Base-by-base conservation (phyloP, 2,329 filamentous ascomycete species). In the Drechslera avenae region DNA sequence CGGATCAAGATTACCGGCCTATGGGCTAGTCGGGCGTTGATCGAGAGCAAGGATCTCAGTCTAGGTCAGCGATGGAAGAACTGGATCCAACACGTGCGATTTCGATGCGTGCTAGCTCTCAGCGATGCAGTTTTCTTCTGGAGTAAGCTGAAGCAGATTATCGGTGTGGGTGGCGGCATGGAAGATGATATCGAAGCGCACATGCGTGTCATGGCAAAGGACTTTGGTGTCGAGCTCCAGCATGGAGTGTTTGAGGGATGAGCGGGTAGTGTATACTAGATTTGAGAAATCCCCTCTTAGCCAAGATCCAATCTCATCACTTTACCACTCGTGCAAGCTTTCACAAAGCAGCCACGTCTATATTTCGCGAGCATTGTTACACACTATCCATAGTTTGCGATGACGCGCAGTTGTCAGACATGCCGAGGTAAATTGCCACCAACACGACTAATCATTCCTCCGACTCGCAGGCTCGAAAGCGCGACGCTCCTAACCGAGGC, bases 1-100 rank as follows among this genome's bases (percentile, higher is more conserved):
- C 81, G 94, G 1, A 85, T 97, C 73, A 97, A 97, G 77, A 91
- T 96, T 71, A 97, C 94, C 56, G 92, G 92, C 17, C 81, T 86
- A 50, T 97, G 93, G 93, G 93, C 93, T 1, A 90, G 86, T 52
- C 81, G 89, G 17, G 91, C 90, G 45, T 77, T 97, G n/a, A 87
- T 88, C 18, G 86, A 95, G 73, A 86, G 87, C 57, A 81, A 78
- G 13, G 83, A 89, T 67, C 76, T 91, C 48, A 82, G 82, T 3
- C 78, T 83, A 50, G 68, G 75, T 0, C 82, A 90, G 73, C 79
- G 89, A 41, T 78, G 88, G 62, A 75, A 77, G 46, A 90, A 93
- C 67, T 86, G 86, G 57, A 87, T 88, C 73, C 80, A 84, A 17
- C 93, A 97, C 75, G 45, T 95, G 16, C 63, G 96, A n/a, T 97